Percentiles rank a stretch among this genome's conserved stretches.
Evolutionary conservation across 176 grass and related monocot genomes (phyloP).

Genomic region (Aegilops sharonensis): DNA sequence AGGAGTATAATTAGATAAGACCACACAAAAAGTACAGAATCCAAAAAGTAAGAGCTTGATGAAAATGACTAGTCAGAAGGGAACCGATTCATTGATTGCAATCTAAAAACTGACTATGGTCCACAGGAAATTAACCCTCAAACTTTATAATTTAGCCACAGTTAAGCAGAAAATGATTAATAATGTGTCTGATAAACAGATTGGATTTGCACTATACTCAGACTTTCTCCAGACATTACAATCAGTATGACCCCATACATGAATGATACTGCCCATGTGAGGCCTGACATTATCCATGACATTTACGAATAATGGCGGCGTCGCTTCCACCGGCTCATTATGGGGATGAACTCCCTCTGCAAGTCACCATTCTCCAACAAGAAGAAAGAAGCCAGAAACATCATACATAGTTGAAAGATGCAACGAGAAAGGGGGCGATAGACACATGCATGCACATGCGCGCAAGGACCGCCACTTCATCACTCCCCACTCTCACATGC

Average conservation of each 20-base stretch:
- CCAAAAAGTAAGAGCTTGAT: slow-evolving; percentile 17
- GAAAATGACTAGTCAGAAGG: slow-evolving; percentile 39
- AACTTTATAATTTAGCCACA: background rate
- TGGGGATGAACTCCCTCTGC: background rate
- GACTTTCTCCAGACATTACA: background rate
- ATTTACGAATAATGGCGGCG: slow-evolving; percentile 22
- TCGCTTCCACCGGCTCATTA: slow-evolving; percentile 32
- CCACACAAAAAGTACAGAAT: slow-evolving; percentile 42
- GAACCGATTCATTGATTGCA: slow-evolving; percentile 32
- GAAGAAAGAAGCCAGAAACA: slow-evolving; percentile 33
- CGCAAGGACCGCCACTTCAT: slow-evolving; percentile 44
- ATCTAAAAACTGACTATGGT: background rate
- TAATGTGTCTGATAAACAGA: slow-evolving; percentile 3
- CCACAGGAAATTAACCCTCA: slow-evolving; percentile 12
- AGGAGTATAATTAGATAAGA: slow-evolving; percentile 41
- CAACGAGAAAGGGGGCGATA: slow-evolving; percentile 2
- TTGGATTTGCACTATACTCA: slow-evolving; percentile 1
- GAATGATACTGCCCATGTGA: slow-evolving; percentile 30
- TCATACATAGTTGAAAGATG: slow-evolving; percentile 30
- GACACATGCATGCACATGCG: slow-evolving; percentile 57
- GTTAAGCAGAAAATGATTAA: background rate
- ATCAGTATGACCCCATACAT: background rate
- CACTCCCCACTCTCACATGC: slow-evolving; percentile 33
- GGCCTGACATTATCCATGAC: slow-evolving; percentile 8
- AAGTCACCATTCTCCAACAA: slow-evolving; percentile 38